Percentiles rank a stretch among this genome's conserved stretches.
Evolutionary conservation across 2,329 filamentous ascomycete genomes (phyloP).

Genomic region (Sporothrix luriei): DNA sequence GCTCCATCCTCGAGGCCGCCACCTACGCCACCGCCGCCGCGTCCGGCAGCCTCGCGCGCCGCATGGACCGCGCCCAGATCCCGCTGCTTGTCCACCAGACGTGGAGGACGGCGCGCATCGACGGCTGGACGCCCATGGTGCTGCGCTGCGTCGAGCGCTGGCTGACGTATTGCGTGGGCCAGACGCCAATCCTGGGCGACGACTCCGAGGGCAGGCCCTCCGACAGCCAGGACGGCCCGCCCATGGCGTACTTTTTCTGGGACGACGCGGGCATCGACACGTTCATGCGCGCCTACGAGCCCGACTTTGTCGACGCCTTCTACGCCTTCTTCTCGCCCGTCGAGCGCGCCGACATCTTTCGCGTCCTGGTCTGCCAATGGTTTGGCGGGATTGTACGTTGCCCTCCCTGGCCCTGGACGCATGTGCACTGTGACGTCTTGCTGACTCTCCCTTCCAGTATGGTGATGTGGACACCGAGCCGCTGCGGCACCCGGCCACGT

Average conservation of each 20-base stretch:
- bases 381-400: conserved; percentile 15
- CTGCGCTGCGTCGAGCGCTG: conserved; percentile 23
- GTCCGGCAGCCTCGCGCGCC: not conserved
- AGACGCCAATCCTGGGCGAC: no score
- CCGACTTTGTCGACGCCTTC: conserved; percentile 4
- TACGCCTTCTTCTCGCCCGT: conserved; percentile 8
- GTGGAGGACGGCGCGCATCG: conserved; percentile 18
- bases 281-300: conserved; percentile 17
- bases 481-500: conserved; percentile 12
- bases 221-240: not conserved
- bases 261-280: conserved; percentile 18
- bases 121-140: conserved; percentile 14
- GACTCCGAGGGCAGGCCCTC: no score
- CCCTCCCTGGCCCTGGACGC: not conserved
- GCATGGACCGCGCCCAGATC: conserved; percentile 5
- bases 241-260: conserved; percentile 26
- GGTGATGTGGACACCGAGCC: conserved; percentile 24
- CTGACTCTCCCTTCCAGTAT: not conserved
- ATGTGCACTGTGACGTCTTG: not conserved
- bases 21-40: not conserved
- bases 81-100: conserved; percentile 24
- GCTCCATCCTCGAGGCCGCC: conserved; percentile 7
- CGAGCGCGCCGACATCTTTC: conserved; percentile 21
- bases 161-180: conserved; percentile 6
- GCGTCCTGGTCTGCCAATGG: conserved; percentile 21